Base-by-base conservation (phyloP, 1,284 basidiomycete genomes). In the Malassezia brasiliensis region DNA sequence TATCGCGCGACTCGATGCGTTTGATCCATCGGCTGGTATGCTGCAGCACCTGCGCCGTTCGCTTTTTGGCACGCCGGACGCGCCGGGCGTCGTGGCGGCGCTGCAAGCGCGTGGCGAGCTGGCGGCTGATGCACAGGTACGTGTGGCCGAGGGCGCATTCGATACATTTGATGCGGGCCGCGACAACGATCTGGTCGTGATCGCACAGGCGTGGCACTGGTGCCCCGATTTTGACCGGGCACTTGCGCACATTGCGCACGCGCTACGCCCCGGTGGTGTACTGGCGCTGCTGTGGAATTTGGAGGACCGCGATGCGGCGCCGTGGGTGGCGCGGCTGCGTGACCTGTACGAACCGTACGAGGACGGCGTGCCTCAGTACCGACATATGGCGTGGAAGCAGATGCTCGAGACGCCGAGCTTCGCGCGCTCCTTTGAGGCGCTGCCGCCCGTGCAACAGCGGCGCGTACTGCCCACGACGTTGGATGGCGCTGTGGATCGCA, bases 141-240 rank as follows among this genome's bases (percentile, higher is more conserved):
- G 47, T 2, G 35, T 62, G 32, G 53, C 59, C n/a, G 65, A 69
- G 14, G 68, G 67, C 14, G 55, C 61, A 1, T 71, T 71, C 39
- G 65, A 71, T 42, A 42, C 50, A 9, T 66, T 66, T 50, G 53
- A 63, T 2, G 67, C 61, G 0, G 63, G 61, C 4, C 14, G 39
- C 5, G 52, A 25, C 5, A 65, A 60, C 19, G 68, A 71, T 31
- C 53, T 62, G n/a, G 67, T 69, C 9, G 58, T 71, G 1, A 63
- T 68, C 5, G 68, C 68, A 0, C 66, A 69, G 48, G 69, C 69
- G 1, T 72, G 62, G 62, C 69, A 72, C 50, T 72, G 69, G 69
- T 67, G 65, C 39, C 56, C 59, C n/a, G 58, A 71, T 47, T 66
- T 56, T 41, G 57, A 68, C 32, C 36, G 35, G 7, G 62, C 66